Base-by-base conservation (phyloP, 106 monocot species). In the Acanthochlamys bracteata region DNA sequence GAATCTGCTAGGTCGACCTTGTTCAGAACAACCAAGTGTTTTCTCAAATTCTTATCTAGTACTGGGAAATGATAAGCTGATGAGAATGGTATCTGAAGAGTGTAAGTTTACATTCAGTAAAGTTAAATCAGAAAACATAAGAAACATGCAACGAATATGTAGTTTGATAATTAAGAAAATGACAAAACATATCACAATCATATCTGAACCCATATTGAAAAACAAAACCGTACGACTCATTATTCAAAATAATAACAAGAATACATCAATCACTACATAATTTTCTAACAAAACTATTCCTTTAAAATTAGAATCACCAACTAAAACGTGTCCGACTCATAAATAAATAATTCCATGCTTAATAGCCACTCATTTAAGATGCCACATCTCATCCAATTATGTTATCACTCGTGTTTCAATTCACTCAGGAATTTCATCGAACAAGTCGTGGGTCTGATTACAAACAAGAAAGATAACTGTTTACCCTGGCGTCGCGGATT, bases 1-100 rank as follows among this genome's bases (percentile, higher is more conserved):
- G 59, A 65, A 61, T 89, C 76, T 17, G 88, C 88, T 51, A 88
- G 82, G 59, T 93, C 93, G 19, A 72, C 61, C 71, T 93, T 88
- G 69, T 83, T 93, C 54, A 88, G 64, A 41, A 83, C 73, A 19
- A 93, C 68, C 24, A 93, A 61, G 20, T 78, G 79, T 67, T 55
- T 82, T 24, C 45, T 7, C 1, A 73, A 67, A 71, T 42, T 64
- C 0, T 41, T 20, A n/a, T 26, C 61, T 11, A 61, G 33, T 40
- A 60, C 64, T 55, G 75, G 54, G 17, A 63, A 62, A 67, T 71
- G 61, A 65, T 89, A 83, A 55, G 71, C 71, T 65, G 82, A 85
- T 22, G 88, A 65, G 0, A 66, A 24, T 4, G 92, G 93, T 25
- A 84, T 70, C 93, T 88, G 69, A 39, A 64, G 20, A 33, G 33